Conservation (phyloP, 148 eudicot genomes). For the Fagopyrum homotropicum region DNA sequence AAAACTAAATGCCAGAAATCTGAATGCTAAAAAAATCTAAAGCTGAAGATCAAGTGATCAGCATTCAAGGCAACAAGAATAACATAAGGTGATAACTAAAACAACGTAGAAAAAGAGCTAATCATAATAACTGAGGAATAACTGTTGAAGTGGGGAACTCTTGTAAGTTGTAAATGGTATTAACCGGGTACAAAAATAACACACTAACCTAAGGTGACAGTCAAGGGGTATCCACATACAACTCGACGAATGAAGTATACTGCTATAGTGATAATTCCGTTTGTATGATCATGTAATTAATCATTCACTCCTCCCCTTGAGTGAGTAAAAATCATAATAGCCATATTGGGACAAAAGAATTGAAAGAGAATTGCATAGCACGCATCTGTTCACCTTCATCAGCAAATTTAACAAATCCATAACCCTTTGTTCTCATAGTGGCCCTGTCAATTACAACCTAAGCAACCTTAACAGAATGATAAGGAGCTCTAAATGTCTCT, state of each 20-base stretch:
- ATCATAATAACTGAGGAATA: background rate
- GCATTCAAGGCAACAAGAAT: background rate
- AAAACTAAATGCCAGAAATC: background rate
- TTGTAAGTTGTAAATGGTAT: constrained; percentile 33
- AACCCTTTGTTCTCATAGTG: constrained; percentile 82
- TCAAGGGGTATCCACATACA: constrained; percentile 46
- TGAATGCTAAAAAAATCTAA: background rate
- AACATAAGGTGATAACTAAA: constrained; percentile 13
- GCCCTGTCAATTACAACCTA: constrained; percentile 83
- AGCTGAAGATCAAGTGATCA: background rate
- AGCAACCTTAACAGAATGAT: constrained; percentile 80
- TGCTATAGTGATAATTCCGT: background rate
- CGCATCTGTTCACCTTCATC: constrained; percentile 83
- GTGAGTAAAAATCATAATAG: background rate
- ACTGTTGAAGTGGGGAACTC: constrained; percentile 32
- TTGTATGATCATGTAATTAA: background rate
- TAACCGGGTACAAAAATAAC: constrained; percentile 25
- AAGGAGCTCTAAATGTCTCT: constrained; percentile 72
- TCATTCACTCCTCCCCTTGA: background rate
- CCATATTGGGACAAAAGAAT: background rate
- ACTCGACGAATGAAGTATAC: background rate
- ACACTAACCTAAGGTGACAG: constrained; percentile 86
- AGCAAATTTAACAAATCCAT: constrained; percentile 84
- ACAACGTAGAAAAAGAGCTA: constrained; percentile 19
- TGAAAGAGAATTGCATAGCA: constrained; percentile 44